These are phyloP conservation scores for Hypoxylon sp. DNA, from an alignment of 2,329 filamentous ascomycete species.

Conservation along the genomic window DNA sequence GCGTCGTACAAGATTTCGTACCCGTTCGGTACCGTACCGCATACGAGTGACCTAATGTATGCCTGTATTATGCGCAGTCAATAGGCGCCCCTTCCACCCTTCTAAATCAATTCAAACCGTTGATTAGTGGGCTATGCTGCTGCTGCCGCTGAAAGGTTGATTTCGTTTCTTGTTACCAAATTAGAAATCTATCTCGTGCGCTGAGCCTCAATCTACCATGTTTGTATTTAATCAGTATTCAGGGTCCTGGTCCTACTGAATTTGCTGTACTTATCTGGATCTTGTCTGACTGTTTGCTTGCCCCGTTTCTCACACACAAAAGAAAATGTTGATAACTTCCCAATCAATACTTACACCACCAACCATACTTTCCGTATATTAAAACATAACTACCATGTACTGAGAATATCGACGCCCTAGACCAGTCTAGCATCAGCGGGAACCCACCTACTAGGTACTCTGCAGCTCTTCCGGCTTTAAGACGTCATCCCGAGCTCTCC, in stretches of 20 bases:
- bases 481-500: slow-evolving; percentile 50
- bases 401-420: neutral
- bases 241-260: neutral
- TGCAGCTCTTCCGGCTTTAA: slow-evolving; percentile 34
- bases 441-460: slow-evolving; percentile 5
- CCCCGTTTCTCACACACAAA: neutral
- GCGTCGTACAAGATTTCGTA: slow-evolving; percentile 20
- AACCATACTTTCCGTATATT: neutral
- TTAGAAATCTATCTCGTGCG: slow-evolving; percentile 18
- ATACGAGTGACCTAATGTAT: neutral
- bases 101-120: slow-evolving; percentile 3
- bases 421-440: slow-evolving; percentile 15
- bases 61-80: neutral
- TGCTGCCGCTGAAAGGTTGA: slow-evolving; percentile 3
- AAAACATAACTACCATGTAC: neutral
- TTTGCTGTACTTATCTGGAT: neutral
- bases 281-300: slow-evolving; percentile 5
- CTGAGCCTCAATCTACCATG: slow-evolving; percentile 19
- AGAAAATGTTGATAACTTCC: slow-evolving; percentile 1
- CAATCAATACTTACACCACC: neutral
- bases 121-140: slow-evolving; percentile 10
- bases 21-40: neutral
- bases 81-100: neutral
- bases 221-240: slow-evolving; percentile 4
- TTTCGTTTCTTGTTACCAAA: slow-evolving; percentile 13